phyloP scores from a whole-genome alignment of 1,284 basidiomycete genomes.

The Marasmius tenuissimus region DNA sequence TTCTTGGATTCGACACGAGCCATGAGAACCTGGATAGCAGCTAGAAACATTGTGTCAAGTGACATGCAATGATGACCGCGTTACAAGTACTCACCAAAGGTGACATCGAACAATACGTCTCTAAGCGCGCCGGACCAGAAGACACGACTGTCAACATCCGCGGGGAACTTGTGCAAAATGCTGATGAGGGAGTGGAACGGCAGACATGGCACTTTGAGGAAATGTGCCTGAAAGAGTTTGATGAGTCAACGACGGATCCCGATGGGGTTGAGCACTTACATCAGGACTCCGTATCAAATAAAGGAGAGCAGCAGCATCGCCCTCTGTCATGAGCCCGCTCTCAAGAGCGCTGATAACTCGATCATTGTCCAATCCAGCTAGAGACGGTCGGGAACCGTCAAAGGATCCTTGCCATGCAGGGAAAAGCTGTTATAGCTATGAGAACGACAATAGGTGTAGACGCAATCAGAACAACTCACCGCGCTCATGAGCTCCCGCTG shows the following conservation, averaged over 20 bases:
- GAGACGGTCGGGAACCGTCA: slow-evolving; percentile 62
- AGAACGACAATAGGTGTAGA: slow-evolving; percentile 7
- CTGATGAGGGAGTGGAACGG: slow-evolving; percentile 76
- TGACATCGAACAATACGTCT: slow-evolving; percentile 57
- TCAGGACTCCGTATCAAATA: slow-evolving; percentile 74
- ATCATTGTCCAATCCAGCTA: slow-evolving; percentile 58
- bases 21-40: slow-evolving; percentile 39
- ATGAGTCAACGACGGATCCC: slow-evolving; percentile 3
- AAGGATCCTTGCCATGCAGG: slow-evolving; percentile 79
- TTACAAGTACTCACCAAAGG: slow-evolving; percentile 27
- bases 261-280: slow-evolving; percentile 39
- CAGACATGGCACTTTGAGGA: slow-evolving; percentile 77
- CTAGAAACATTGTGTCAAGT: slow-evolving; percentile 21
- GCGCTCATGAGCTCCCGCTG: slow-evolving; percentile 79
- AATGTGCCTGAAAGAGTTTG: slow-evolving; percentile 59
- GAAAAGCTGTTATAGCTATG: slow-evolving; percentile 51
- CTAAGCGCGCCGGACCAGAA: slow-evolving; percentile 63
- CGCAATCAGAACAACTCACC: slow-evolving; percentile 38
- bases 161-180: slow-evolving; percentile 72
- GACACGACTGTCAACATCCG: slow-evolving; percentile 67
- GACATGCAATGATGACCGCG: slow-evolving; percentile 11
- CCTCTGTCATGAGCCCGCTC: slow-evolving; percentile 61
- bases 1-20: slow-evolving; percentile 28
- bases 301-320: slow-evolving; percentile 61
- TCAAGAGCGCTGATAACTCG: slow-evolving; percentile 55